Conservation (phyloP, 495 filamentous ascomycete genomes). For the Alectoria sarmentosa region DNA sequence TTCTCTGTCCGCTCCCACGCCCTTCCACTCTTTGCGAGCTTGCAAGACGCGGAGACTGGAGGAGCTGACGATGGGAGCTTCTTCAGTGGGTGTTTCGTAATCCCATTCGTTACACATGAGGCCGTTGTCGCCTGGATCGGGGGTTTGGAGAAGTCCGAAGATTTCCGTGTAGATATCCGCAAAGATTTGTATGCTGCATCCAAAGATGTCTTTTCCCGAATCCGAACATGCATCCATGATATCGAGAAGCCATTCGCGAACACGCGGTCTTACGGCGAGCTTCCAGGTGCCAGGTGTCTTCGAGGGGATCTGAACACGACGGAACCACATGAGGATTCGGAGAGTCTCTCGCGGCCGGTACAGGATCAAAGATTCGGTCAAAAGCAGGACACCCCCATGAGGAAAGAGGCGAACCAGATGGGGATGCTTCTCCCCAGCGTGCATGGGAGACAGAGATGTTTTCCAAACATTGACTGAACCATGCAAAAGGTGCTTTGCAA, state of each 20-base stretch:
- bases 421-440: conserved; percentile 21
- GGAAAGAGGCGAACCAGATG: conserved; percentile 50
- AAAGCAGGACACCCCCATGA: conserved; percentile 47
- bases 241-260: conserved; percentile 35
- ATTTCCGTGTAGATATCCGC: conserved; percentile 19
- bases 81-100: conserved; percentile 11
- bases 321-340: conserved; percentile 54
- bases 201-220: conserved; percentile 12
- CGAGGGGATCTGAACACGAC: conserved; percentile 17
- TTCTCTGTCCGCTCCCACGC: background rate
- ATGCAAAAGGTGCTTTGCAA: conserved; percentile 26
- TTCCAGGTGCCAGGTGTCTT: conserved; percentile 33
- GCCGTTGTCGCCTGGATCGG: background rate
- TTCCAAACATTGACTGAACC: conserved; percentile 35
- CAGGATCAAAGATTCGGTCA: conserved; percentile 58
- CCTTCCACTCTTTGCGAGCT: conserved; percentile 11
- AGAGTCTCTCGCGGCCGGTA: conserved; percentile 43
- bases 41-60: conserved; percentile 10
- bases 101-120: conserved; percentile 17
- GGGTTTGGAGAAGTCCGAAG: conserved; percentile 6
- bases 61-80: conserved; percentile 18
- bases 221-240: conserved; percentile 8
- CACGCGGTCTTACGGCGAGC: conserved; percentile 36
- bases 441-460: conserved; percentile 30
- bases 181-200: background rate